Conservation (phyloP, 2,329 filamentous ascomycete species). For the Fusarium sp. region DNA sequence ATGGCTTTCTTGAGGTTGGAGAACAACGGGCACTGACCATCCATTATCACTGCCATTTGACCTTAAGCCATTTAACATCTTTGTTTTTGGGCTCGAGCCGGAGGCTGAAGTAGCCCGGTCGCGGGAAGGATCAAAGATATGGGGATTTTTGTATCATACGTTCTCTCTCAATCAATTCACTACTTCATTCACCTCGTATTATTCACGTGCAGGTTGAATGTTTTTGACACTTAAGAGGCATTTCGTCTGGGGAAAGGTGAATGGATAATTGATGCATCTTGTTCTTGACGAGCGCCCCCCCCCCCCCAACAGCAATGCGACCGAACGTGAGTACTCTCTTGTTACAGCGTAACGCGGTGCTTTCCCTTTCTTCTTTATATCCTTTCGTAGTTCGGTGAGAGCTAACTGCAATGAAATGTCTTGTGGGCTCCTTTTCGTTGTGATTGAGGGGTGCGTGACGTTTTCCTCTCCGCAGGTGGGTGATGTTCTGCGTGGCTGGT, state of each 20-base stretch:
- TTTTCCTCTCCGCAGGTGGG: no score
- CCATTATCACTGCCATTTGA: no score
- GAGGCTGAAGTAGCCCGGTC: rapidly evolving
- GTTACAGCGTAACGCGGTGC: not conserved
- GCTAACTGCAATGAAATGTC: no score
- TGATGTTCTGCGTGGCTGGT: not conserved
- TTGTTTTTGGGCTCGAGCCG: not conserved
- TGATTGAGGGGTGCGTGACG: no score
- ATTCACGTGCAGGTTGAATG: rapidly evolving
- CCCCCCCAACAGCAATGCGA: no score
- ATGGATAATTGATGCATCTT: not conserved
- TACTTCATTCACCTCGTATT: not conserved
- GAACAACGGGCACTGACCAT: not conserved
- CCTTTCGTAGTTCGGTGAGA: no score
- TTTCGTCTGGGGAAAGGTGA: not conserved
- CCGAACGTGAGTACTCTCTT: not conserved
- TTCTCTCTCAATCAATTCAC: not conserved
- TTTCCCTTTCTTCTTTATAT: not conserved
- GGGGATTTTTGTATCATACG: not conserved
- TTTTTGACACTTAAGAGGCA: rapidly evolving
- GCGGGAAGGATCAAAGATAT: not conserved
- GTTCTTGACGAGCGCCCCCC: not conserved
- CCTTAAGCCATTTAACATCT: no score
- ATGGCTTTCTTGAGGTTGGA: not conserved
- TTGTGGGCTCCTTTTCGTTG: no score